Evolutionary conservation across 768 basidiomycete species (phyloP), one percentile per base, ranked within the genome.

Genomic region (Strobilomyces echinocephalus): DNA sequence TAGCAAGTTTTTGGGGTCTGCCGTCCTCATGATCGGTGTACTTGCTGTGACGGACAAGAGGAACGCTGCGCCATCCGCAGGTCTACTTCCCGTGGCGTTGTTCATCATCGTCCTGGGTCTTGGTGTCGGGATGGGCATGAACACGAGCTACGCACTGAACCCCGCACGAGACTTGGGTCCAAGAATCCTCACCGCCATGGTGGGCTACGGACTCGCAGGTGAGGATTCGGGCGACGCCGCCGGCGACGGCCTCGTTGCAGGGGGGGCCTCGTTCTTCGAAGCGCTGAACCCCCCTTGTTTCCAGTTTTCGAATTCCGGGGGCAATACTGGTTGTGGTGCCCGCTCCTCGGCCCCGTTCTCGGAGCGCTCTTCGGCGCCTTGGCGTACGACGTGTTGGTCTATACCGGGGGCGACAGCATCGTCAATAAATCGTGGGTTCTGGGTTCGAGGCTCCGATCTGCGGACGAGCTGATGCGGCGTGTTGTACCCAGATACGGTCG

Each of bases 321-420:
- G 59, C 83, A 87, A 49, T 87, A 85, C 61, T 86, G 83, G 84
- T 54, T 86, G 20, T 85, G 84, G 84, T 79, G 79, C 55, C 79
- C 82, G 2, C 63, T 86, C 20, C 66, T 83, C 35, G 81, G 71
- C 0, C 78, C 84, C 12, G 74, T 85, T 59, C 54, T 76, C 12
- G 84, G 85, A 20, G 77, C 73, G 14, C 72, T 79, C 46, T 69
- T 71, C n/a, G 84, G 80, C 11, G 68, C 74, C 1, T 68, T 80
- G 43, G 49, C 80, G 24, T 86, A 87, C 55, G 85, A 86, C 59
- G 40, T 69, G 3, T 69, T 82, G 58, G 60, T 86, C 48, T 84
- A 76, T 65, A 73, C 73, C 3, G 82, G 80, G 11, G 63, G 71
- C 0, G 82, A 84, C 56, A 77, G 74, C 44, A 64, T 78, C 35